These are phyloP conservation scores for Solanum sitiens DNA, from an alignment of 257 asterid species.

Conservation along the genomic window DNA sequence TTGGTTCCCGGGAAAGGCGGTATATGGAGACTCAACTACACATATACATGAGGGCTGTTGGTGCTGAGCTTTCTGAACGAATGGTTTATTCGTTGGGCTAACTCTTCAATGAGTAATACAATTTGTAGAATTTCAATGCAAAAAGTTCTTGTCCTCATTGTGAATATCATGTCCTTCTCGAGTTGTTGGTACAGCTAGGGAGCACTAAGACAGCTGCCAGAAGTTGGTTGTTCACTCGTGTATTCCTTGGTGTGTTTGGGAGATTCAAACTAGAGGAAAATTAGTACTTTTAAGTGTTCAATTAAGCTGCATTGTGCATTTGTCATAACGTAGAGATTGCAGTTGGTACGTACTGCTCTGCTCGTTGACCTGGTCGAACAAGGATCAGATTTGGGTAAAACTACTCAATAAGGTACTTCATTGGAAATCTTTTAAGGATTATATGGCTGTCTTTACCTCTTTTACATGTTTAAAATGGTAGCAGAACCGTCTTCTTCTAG, in stretches of 20 bases:
- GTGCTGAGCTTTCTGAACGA: constrained; percentile 63
- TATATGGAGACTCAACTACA: constrained; percentile 44
- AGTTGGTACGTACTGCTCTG: not conserved
- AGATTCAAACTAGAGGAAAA: not conserved
- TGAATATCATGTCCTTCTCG: not conserved
- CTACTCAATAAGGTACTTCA: not conserved
- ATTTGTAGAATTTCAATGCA: not conserved
- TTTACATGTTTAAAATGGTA: not conserved
- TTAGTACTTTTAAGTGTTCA: not conserved
- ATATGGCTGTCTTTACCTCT: not conserved
- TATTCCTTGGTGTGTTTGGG: not conserved
- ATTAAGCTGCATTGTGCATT: not conserved
- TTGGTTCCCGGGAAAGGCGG: constrained; percentile 44
- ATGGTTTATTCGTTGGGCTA: constrained; percentile 65
- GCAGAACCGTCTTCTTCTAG: not conserved
- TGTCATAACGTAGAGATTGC: not conserved
- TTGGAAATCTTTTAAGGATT: not conserved
- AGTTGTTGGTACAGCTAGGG: not conserved
- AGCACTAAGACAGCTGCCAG: not conserved
- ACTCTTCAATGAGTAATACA: constrained; percentile 1
- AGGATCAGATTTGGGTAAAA: not conserved
- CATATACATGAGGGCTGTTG: constrained; percentile 53
- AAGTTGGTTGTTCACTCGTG: not conserved
- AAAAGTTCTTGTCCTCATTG: not conserved
- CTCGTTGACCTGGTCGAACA: not conserved